phyloP scores from a whole-genome alignment of 768 basidiomycete species.

The Pleurotus tuber-regium region DNA sequence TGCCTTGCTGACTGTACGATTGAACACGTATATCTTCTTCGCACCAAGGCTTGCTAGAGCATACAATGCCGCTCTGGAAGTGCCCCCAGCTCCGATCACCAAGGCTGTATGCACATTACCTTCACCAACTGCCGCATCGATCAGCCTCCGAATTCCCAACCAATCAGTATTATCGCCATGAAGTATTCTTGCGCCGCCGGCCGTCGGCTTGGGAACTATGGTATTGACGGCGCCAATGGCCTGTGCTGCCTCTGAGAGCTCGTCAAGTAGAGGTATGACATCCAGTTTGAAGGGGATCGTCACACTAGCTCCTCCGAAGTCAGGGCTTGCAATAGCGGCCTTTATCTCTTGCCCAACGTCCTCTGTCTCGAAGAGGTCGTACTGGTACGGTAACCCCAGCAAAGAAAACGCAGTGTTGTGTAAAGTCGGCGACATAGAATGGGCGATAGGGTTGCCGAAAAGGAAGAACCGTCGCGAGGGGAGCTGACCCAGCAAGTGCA shows the following conservation, averaged over 20 bases:
- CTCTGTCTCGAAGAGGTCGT: constrained; percentile 74
- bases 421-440: constrained; percentile 89
- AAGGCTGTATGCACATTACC: constrained; percentile 52
- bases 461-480: constrained; percentile 78
- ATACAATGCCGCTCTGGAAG: constrained; percentile 91
- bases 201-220: constrained; percentile 54
- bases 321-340: constrained; percentile 54
- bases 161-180: constrained; percentile 97
- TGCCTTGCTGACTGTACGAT: constrained; percentile 78
- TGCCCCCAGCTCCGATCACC: constrained; percentile 95
- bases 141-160: constrained; percentile 74
- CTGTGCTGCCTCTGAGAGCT: constrained; percentile 75
- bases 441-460: constrained; percentile 84
- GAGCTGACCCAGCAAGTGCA: constrained; percentile 77
- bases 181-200: constrained; percentile 47
- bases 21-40: constrained; percentile 77
- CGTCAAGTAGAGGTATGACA: constrained; percentile 80
- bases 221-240: constrained; percentile 96
- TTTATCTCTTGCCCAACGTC: constrained; percentile 65
- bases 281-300: constrained; percentile 96
- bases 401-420: constrained; percentile 86
- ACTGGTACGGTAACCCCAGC: constrained; percentile 83
- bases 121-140: constrained; percentile 39
- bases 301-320: constrained; percentile 94
- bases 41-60: constrained; percentile 73